Evolutionary conservation across 805 yeast genomes (phyloP).

Genomic region (Maudiozyma pseudohumilis): DNA sequence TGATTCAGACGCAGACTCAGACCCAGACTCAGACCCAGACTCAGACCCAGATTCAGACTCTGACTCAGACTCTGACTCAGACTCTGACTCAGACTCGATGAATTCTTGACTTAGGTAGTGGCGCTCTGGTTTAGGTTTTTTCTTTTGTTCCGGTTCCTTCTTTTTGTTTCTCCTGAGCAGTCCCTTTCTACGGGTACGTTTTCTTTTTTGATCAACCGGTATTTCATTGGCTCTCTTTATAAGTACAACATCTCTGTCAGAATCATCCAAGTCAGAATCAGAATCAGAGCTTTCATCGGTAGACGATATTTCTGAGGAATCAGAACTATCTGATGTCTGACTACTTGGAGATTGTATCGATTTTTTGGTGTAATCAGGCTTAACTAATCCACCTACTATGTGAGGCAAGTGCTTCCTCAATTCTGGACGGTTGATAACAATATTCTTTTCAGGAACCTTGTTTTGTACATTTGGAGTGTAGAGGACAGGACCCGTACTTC

Average conservation of each 20-base stretch:
- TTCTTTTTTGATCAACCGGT: not conserved
- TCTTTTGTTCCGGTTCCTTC: not conserved
- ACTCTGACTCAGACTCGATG: not conserved
- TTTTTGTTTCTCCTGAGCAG: no score
- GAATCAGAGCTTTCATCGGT: not conserved
- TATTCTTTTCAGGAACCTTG: conserved; percentile 2
- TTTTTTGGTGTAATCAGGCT: no score
- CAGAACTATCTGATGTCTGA: no score
- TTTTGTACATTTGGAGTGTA: conserved; percentile 1
- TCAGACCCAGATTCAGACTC: not conserved
- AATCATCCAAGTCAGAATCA: no score
- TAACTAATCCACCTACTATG: no score
- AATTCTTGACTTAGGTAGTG: conserved; percentile 4
- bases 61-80: not conserved
- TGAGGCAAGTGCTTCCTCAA: no score
- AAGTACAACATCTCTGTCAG: no score
- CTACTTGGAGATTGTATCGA: no score
- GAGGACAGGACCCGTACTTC: no score
- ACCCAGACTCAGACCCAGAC: not conserved
- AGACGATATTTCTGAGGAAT: not conserved
- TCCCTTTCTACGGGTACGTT: no score
- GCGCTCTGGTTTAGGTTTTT: not conserved
- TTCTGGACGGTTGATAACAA: not conserved
- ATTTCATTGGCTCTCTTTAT: not conserved
- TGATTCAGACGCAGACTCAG: not conserved